Conservation (phyloP, 768 basidiomycete genomes). For the Amanita pseudoporphyria region DNA sequence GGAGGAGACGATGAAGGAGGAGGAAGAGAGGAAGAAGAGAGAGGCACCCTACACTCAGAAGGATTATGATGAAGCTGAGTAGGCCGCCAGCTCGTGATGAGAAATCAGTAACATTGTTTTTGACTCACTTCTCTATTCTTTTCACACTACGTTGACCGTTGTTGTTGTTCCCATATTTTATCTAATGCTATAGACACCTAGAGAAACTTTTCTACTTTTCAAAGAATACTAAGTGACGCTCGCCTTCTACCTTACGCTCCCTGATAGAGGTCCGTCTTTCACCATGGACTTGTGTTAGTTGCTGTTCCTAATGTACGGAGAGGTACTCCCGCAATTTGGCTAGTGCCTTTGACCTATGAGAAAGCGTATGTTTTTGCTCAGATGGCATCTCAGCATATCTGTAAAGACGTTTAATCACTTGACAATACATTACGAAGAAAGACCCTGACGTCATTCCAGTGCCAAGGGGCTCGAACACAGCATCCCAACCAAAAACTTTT, state of each 20-base stretch:
- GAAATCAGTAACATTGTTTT: no score
- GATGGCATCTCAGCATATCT: slow-evolving; percentile 74
- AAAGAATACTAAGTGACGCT: no score
- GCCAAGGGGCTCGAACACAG: slow-evolving; percentile 71
- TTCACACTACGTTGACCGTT: no score
- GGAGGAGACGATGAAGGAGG: slow-evolving; percentile 1
- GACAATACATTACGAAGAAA: background rate
- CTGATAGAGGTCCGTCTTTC: no score
- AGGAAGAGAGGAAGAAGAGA: background rate
- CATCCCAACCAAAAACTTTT: slow-evolving; percentile 83
- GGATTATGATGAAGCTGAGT: no score
- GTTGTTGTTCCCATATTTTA: no score
- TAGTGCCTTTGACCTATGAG: slow-evolving; percentile 67
- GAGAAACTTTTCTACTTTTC: no score
- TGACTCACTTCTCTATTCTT: no score
- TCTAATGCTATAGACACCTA: no score
- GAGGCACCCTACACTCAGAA: background rate
- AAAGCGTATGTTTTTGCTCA: slow-evolving; percentile 61
- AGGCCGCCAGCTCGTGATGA: no score
- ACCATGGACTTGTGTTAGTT: no score
- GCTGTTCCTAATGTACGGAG: slow-evolving; percentile 17
- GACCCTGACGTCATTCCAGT: slow-evolving; percentile 63
- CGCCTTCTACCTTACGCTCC: no score
- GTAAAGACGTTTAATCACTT: slow-evolving; percentile 2
- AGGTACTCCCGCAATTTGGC: slow-evolving; percentile 51